Conservation (phyloP, 2,329 filamentous ascomycete species). For the Leptographium procerum region DNA sequence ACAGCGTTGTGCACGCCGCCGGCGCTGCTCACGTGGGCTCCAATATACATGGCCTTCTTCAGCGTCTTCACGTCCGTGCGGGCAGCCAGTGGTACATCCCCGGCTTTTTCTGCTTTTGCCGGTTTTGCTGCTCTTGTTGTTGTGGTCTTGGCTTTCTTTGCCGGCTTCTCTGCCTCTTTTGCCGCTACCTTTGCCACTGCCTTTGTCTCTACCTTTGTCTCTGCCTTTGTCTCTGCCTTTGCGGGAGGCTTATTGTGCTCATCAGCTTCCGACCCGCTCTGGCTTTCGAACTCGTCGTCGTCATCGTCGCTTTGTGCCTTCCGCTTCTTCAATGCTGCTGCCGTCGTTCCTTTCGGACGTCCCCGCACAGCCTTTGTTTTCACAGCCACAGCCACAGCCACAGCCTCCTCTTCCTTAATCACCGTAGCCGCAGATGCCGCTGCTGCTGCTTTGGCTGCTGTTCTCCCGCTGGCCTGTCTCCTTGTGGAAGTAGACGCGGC, state of each 20-base stretch:
- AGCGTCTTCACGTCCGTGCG: conserved; percentile 55
- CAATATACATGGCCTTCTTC: conserved; percentile 66
- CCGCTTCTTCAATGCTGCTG: conserved; percentile 5
- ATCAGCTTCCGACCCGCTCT: conserved; percentile 9
- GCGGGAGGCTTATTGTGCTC: conserved; percentile 9
- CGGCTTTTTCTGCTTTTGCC: conserved; percentile 16
- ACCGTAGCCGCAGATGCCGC: not conserved
- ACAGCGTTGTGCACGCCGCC: conserved; percentile 89
- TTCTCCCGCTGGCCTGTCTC: not conserved
- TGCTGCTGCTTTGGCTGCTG: not conserved
- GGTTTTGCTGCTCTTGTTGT: no score
- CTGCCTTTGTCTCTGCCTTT: conserved; percentile 7
- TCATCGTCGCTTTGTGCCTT: conserved; percentile 7
- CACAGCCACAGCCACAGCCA: not conserved
- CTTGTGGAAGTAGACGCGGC: not conserved
- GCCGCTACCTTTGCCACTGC: conserved; percentile 3
- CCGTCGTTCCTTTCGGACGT: not conserved
- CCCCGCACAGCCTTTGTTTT: not conserved
- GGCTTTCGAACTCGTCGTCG: not conserved
- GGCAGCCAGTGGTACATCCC: conserved; percentile 48
- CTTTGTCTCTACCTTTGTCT: conserved; percentile 8
- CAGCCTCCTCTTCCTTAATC: not conserved
- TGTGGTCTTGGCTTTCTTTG: conserved; percentile 35
- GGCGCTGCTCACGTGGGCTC: conserved; percentile 82
- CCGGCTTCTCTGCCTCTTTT: not conserved